Evolutionary conservation across 2,329 filamentous ascomycete species (phyloP), one percentile per base, ranked within the genome.

Genomic region (Leptographium procerum): DNA sequence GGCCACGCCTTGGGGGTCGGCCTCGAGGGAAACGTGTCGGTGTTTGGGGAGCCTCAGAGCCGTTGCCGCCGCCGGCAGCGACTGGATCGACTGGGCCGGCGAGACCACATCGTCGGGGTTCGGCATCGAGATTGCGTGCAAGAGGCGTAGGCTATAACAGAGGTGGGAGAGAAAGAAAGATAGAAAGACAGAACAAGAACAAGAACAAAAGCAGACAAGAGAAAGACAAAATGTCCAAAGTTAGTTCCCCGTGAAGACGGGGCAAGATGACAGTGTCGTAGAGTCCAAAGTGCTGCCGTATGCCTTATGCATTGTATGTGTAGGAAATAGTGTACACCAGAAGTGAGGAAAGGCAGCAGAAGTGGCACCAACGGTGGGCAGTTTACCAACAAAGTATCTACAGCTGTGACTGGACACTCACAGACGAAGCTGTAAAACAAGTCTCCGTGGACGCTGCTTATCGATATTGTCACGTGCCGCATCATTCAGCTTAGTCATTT

Each of bases 61-160:
- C 61, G 85, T 81, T 65, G 83, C 79, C 64, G 85, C 84, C 68
- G 83, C 75, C 67, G 87, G 85, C 71, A 87, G 80, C 67, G 85
- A 81, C 71, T 85, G 83, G 72, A 87, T 81, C 70, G 85, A 83
- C 72, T 86, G 81, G 73, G 82, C 77, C 66, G 82, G 78, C 69
- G 81, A 74, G 68, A 79, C 75, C 75, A 77, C 83, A 83, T 86
- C 76, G 70, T 81, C 76, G 69, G 80, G 75, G 72, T 83, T 79
- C 80, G 84, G 84, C 86, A 89, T 89, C 75, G 78, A 82, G 72
- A 59, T 6, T 9, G 50, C 36, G 40, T 29, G 16, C 11, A 31
- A 11, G 4, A 45, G 50, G 7, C 50, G 50, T 45, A 36, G 29
- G 19, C 8, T 22, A 3, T 9, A 6, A 11, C 10, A 36, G 14